Base-by-base conservation (phyloP, 495 filamentous ascomycete genomes). In the Trichoderma gamsii region DNA sequence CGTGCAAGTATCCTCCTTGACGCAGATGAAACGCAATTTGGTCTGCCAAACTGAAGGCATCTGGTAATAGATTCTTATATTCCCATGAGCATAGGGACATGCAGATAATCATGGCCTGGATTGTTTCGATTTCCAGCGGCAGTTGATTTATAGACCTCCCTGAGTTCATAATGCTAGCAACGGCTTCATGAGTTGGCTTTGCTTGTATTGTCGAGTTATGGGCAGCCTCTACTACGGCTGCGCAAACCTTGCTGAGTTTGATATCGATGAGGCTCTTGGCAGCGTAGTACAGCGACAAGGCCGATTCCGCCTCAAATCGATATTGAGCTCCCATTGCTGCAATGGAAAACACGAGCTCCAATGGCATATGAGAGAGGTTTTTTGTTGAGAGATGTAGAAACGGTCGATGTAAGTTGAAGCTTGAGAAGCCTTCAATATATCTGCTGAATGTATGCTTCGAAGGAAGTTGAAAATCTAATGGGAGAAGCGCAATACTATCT, bases 71-170 rank as follows among this genome's bases (percentile, higher is more conserved):
- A 66, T 83, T 81, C 27, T 78, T 81, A 64, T 83, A 77, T 66
- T 83, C 81, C 82, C 83, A 84, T n/a, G 83, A 84, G 27, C 82
- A 81, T 70, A 84, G 84, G 0, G 79, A 83, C 38, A 84, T 73
- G 12, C 84, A 73, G 61, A 84, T 70, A 49, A 71, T 82, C 77
- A 61, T 79, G 78, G 74, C 83, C 76, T 25, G 81, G 78, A 72
- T 83, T 21, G 56, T 61, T 25, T 61, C 56, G n/a, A 61, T 61
- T 5, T 11, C 56, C 0, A 61, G 21, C 3, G 23, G 23, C 16
- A 25, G 12, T 32, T 61, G 23, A n/a, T 16, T 32, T 11, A 11
- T n/a, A 25, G 8, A n/a, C 4, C 21, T n/a, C 8, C 23, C 15
- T 32, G 56, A 32, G 12, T 11, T 61, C 16, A 25, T 7, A 61